Evolutionary conservation across 768 basidiomycete genomes (phyloP).

Genomic region (Mycena galopus): DNA sequence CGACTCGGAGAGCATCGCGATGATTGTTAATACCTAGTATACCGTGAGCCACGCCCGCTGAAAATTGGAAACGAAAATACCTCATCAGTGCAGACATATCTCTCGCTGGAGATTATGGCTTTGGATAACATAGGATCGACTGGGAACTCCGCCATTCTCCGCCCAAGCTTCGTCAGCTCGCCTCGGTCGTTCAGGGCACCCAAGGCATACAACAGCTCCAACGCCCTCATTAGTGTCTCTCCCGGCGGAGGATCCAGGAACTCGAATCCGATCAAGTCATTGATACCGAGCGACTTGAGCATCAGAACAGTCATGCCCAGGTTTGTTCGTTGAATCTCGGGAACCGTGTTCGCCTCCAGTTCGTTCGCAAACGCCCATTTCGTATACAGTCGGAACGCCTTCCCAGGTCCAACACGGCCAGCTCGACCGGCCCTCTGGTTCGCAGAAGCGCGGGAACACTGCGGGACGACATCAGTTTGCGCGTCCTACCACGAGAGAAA

Average conservation of each 20-base stretch:
- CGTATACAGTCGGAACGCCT: constrained; percentile 98
- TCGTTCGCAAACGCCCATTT: constrained; percentile 99
- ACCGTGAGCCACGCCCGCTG: background rate
- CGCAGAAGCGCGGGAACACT: constrained; percentile 98
- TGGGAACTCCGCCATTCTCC: constrained; percentile 98
- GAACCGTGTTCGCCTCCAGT: constrained; percentile 95
- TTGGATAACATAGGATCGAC: constrained; percentile 99
- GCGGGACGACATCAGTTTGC: background rate
- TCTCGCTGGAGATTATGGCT: constrained; percentile 95
- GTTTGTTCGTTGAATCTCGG: constrained; percentile 99
- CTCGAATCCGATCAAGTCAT: constrained; percentile 97
- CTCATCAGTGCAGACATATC: constrained; percentile 96
- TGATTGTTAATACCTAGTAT: constrained; percentile 94
- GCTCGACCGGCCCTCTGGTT: constrained; percentile 98
- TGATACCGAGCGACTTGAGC: constrained; percentile 97
- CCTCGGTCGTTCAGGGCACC: constrained; percentile 97
- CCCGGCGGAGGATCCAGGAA: constrained; percentile 99
- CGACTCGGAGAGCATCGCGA: constrained; percentile 97
- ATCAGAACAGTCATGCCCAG: constrained; percentile 94
- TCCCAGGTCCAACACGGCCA: constrained; percentile 97
- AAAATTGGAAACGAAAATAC: constrained; percentile 54
- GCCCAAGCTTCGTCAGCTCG: constrained; percentile 96
- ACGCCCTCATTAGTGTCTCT: constrained; percentile 95
- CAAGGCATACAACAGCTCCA: constrained; percentile 94
- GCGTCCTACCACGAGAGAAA: background rate